Evolutionary conservation across 345 rosid genomes (phyloP).

Genomic region (Eucalyptus regnans): DNA sequence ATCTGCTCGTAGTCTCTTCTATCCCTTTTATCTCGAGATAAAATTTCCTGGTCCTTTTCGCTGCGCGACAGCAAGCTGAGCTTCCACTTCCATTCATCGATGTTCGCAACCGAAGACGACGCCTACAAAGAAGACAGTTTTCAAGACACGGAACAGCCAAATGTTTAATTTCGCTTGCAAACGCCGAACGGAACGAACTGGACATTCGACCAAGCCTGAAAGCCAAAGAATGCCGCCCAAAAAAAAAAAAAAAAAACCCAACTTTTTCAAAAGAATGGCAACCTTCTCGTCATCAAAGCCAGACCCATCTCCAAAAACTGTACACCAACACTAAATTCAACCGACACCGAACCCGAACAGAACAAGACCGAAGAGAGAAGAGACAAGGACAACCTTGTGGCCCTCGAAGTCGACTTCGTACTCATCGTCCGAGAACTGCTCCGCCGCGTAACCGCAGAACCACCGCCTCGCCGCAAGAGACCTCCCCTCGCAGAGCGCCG

Average conservation of each 20-base stretch:
- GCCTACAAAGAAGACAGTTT: constrained; percentile 31
- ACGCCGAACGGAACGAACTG: background rate
- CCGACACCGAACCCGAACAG: background rate
- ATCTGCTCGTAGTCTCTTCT: constrained; percentile 96
- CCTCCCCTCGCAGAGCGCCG: background rate
- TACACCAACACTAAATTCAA: background rate
- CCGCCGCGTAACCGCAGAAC: background rate
- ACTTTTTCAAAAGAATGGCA: background rate
- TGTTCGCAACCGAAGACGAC: constrained; percentile 88
- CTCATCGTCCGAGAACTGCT: background rate
- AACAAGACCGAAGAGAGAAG: background rate
- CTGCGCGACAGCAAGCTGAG: constrained; percentile 61
- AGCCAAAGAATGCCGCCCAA: background rate
- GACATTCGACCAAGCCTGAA: background rate
- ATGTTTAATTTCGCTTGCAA: background rate
- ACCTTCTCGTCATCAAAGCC: background rate
- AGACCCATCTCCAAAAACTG: background rate
- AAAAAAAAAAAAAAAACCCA: background rate
- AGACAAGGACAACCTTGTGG: background rate
- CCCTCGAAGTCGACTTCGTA: background rate
- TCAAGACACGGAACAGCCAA: background rate
- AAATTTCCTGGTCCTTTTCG: constrained; percentile 75
- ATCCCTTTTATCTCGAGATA: constrained; percentile 84
- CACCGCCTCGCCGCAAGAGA: background rate
- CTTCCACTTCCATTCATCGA: constrained; percentile 99